Evolutionary conservation across 345 rosid genomes (phyloP), one percentile per base, ranked within the genome.

Genomic region (Euphorbia peplus): DNA sequence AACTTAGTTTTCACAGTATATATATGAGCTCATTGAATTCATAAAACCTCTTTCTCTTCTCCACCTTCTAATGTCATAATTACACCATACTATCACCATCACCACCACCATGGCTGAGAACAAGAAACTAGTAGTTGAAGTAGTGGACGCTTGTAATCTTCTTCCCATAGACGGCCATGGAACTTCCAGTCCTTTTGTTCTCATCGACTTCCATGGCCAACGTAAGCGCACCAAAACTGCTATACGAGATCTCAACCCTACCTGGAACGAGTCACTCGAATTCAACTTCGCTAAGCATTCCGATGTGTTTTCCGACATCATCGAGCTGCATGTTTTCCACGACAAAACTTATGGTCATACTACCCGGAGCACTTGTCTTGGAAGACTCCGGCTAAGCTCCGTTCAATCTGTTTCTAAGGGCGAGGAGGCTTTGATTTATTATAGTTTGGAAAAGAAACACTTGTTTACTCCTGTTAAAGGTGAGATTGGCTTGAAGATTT

Each of bases 91-190:
- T 3, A 9, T 9, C 51, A 70, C n/a, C n/a, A n/a, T n/a, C n/a
- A n/a, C n/a, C n/a, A n/a, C 0, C 8, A 11, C 60, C 76, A 70
- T 83, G 89, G 76, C 84, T 16, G 53, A 79, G 35, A 70, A 73
- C 46, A 84, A 77, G 63, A 93, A 85, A 60, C 84, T 90, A 11
- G 75, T 90, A 0, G 97, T 93, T 46, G 97, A 93, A 75, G 90
- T 93, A n/a, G 84, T 83, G 10, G 97, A 89, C 53, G 98, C 97
- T 9, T 76, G 79, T 8, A 83, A 82, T 44, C 83, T 93, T 6
- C 60, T 71, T 9, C 97, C 97, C 0, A 90, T 85, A 51, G 98
- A 90, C 37, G 98, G 98, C 10, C 96, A 87, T 0, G 98, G 98
- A 16, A 76, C 87, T 0, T 90, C 98, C 18, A 93, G 98, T 72